These are phyloP conservation scores for Carex myosuroides DNA, from an alignment of 176 grass and related monocot genomes.

Conservation along the genomic window DNA sequence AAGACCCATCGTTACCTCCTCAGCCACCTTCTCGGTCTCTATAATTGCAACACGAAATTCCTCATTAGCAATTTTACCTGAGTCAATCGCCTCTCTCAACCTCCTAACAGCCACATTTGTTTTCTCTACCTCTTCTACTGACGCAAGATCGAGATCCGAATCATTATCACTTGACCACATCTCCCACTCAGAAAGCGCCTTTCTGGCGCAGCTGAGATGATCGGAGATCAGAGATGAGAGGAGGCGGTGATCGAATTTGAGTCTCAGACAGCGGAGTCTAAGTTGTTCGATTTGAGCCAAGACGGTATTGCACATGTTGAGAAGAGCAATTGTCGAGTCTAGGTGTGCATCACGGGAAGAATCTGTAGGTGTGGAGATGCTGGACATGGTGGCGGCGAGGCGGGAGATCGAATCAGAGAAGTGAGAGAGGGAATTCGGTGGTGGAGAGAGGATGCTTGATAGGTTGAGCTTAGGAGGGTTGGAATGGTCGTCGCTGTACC, in stretches of 20 bases:
- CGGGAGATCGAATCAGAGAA: constrained; percentile 7
- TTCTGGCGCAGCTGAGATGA: neutral
- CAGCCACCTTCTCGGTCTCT: constrained; percentile 13
- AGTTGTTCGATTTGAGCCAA: constrained; percentile 22
- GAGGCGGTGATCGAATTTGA: constrained; percentile 19
- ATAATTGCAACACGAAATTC: neutral
- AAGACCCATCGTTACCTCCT: constrained; percentile 20
- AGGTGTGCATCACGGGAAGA: constrained; percentile 11
- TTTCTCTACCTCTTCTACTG: constrained; percentile 12
- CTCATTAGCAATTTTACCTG: neutral
- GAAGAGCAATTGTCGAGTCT: constrained; percentile 25
- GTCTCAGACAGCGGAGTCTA: neutral
- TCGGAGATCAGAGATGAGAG: neutral
- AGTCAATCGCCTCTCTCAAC: constrained; percentile 16
- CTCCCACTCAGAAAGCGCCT: constrained; percentile 22
- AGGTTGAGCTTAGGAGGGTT: neutral
- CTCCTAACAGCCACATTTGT: constrained; percentile 14
- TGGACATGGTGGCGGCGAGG: constrained; percentile 18
- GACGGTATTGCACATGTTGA: constrained; percentile 33
- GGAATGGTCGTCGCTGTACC: neutral
- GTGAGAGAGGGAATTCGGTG: neutral
- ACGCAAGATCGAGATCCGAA: neutral
- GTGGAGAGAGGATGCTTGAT: neutral
- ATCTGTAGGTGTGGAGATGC: neutral
- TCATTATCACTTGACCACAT: neutral